Conservation (phyloP, 768 basidiomycete genomes). For the Dendrothele bispora region DNA sequence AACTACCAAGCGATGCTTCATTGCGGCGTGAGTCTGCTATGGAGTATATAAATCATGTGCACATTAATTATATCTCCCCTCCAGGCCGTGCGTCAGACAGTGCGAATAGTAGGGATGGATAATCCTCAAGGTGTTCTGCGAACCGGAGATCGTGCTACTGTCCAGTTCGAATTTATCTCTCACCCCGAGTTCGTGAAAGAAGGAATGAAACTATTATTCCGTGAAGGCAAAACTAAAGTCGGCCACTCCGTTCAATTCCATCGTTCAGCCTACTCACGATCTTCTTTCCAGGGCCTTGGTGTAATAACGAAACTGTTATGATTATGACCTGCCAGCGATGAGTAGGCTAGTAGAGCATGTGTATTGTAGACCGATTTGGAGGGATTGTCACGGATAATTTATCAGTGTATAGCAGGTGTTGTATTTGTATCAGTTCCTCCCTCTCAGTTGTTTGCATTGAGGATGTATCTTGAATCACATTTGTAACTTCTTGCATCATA, state of each 20-base stretch:
- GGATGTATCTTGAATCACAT: not conserved
- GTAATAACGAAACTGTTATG: conserved; percentile 69
- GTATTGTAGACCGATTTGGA: not conserved
- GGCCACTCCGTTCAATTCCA: conserved; percentile 13
- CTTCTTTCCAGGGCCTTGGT: conserved; percentile 60
- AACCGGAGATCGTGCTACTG: conserved; percentile 92
- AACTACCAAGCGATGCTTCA: conserved; percentile 97
- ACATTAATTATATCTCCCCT: conserved; percentile 6
- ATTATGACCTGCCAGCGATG: conserved; percentile 12
- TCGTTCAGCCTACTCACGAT: conserved; percentile 9
- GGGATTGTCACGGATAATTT: too few species aligned
- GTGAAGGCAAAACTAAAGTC: conserved; percentile 96
- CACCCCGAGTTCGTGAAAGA: conserved; percentile 91
- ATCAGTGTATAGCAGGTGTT: not conserved
- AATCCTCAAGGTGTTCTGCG: conserved; percentile 86
- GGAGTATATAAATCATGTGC: too few species aligned
- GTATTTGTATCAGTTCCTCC: too few species aligned
- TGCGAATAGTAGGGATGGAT: conserved; percentile 87
- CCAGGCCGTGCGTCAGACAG: conserved; percentile 91
- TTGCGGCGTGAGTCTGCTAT: conserved; percentile 62
- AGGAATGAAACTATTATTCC: conserved; percentile 90
- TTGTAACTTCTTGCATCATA: not conserved
- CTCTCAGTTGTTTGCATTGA: too few species aligned
- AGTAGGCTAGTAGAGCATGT: not conserved
- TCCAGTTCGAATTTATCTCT: conserved; percentile 93